Conservation (phyloP, 2,329 filamentous ascomycete genomes). For the Pezicula radicicola region DNA sequence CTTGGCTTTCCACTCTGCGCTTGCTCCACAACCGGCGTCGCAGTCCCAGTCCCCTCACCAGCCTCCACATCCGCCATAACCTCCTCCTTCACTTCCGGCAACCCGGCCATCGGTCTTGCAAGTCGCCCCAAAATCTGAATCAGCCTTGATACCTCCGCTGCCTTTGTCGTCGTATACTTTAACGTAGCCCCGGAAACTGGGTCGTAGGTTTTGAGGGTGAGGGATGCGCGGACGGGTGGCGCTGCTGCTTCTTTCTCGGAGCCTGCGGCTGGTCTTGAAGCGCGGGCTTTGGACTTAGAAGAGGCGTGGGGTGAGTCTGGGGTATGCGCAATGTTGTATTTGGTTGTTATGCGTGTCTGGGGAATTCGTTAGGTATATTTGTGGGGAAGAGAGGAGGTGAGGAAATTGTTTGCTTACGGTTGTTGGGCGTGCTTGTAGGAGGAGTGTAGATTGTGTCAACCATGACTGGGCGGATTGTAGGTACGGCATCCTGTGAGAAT, state of each 20-base stretch:
- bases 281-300: conserved; percentile 15
- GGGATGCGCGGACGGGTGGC: conserved; percentile 60
- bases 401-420: conserved; percentile 57
- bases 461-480: conserved; percentile 84
- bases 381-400: conserved; percentile 3
- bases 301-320: conserved; percentile 19
- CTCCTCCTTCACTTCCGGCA: conserved; percentile 38
- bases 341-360: conserved; percentile 87
- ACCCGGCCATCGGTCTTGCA: conserved; percentile 64
- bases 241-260: conserved; percentile 22
- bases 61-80: conserved; percentile 28
- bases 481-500: conserved; percentile 62
- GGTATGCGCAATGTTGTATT: conserved; percentile 69
- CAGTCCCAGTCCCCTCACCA: conserved; percentile 5
- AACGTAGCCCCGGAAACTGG: conserved; percentile 76
- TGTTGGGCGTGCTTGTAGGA: conserved; percentile 81
- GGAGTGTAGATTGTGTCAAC: conserved; percentile 81
- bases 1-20: conserved; percentile 52
- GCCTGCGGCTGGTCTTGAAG: conserved; percentile 21
- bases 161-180: conserved; percentile 90
- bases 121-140: conserved; percentile 72
- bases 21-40: conserved; percentile 23
- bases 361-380: conserved; percentile 10
- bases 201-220: conserved; percentile 89
- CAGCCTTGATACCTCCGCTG: conserved; percentile 82